Base-by-base conservation (phyloP, 2,329 filamentous ascomycete species). In the Paracamarosporium sp. region DNA sequence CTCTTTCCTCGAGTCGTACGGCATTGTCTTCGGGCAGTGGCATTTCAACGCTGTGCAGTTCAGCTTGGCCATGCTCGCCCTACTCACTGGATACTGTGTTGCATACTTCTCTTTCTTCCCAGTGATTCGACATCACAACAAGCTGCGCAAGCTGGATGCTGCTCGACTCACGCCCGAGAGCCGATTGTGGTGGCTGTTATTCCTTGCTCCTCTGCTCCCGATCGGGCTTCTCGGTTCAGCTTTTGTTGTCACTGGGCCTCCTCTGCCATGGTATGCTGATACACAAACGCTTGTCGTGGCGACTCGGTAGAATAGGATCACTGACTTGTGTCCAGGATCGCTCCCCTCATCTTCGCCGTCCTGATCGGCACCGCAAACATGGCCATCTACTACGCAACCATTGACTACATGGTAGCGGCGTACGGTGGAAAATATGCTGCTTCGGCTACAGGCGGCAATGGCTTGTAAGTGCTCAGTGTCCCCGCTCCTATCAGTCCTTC, bases 351-450 rank as follows among this genome's bases (percentile, higher is more conserved):
- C 78, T 90, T 57, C 51, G 65, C 67, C 27, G 55, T 70, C 17
- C 52, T 72, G 5, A 87, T 92, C 53, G 90, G 89, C 20, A 87
- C 91, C 51, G 89, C 90, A 43, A 92, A 72, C 48, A 90, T 88
- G 60, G 79, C 84, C 27, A 90, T 91, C 55, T 91, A 92, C 76
- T 90, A 90, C 84, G 88, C 88, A 0, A 91, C 89, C 0, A 90
- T 91, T 59, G 88, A 92, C 72, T 92, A 92, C 78, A 91, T 92
- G 87, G 85, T 91, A 13, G 88, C 87, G 40, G 86, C 88, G 0
- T 90, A 92, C 63, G 90, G 90, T 0, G 86, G 86, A 0, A 64
- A 60, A 38, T 92, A 90, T 72, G 86, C 88, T 5, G 90, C 90
- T 1, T 91, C 89, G 0, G 90, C 90, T 0, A 92, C 90, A 0